A percentile compares a stretch with the other conserved stretches of the same genome.
phyloP scores from a whole-genome alignment of 805 yeast species.

The Wickerhamomyces strasburgensis region DNA sequence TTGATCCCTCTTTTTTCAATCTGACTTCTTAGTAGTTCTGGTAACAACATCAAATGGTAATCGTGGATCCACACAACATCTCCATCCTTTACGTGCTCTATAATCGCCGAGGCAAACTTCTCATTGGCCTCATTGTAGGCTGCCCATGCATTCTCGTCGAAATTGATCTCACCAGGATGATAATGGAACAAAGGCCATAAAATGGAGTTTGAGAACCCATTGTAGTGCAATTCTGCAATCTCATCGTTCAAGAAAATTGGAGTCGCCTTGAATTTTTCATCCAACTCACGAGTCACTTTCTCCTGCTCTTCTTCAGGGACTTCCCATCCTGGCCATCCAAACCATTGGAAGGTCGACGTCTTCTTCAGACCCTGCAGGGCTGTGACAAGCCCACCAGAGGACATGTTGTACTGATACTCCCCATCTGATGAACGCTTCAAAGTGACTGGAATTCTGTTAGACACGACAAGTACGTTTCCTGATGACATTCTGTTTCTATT shows the following conservation, averaged over 20 bases:
- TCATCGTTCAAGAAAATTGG: slow-evolving; percentile 87
- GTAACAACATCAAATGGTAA: slow-evolving; percentile 92
- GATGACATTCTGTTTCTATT: slow-evolving; percentile 13
- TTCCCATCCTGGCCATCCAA: slow-evolving; percentile 97
- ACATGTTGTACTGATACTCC: slow-evolving; percentile 78
- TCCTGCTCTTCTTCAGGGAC: slow-evolving; percentile 72
- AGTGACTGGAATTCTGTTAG: slow-evolving; percentile 94
- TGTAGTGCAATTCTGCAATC: slow-evolving; percentile 92
- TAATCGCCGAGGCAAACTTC: slow-evolving; percentile 70
- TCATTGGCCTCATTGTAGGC: slow-evolving; percentile 93
- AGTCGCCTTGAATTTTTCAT: slow-evolving; percentile 76
- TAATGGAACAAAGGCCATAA: slow-evolving; percentile 98
- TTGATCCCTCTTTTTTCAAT: slow-evolving; percentile 40
- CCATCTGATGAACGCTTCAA: slow-evolving; percentile 62
- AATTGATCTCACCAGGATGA: slow-evolving; percentile 98
- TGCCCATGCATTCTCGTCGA: slow-evolving; percentile 97
- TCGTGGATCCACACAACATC: slow-evolving; percentile 98
- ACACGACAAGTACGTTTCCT: slow-evolving; percentile 77
- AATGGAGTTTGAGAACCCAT: slow-evolving; percentile 91
- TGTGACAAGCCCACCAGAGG: slow-evolving; percentile 96
- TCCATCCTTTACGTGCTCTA: slow-evolving; percentile 64
- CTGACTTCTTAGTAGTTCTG: slow-evolving; percentile 73
- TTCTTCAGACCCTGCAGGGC: slow-evolving; percentile 90
- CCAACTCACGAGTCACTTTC: slow-evolving; percentile 63
- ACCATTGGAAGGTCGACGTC: slow-evolving; percentile 85